Evolutionary conservation across 164 flowering plant species (phyloP).

Genomic region (Kingdonia uniflora): DNA sequence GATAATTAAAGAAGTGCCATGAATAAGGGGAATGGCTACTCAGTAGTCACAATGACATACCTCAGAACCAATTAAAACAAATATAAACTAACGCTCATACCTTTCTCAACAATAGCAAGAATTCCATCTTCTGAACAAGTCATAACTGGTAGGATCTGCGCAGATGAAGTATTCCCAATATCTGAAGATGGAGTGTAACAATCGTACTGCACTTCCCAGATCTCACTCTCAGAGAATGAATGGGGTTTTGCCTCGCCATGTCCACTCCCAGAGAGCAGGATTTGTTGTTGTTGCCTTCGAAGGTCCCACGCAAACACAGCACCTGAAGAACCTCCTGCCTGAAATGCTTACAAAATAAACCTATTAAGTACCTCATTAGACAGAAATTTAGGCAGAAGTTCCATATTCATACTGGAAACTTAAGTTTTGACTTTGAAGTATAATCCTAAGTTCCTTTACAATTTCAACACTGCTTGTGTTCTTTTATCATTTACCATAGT

Average conservation of each 20-base stretch:
- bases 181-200: slow-evolving; percentile 37
- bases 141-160: slow-evolving; percentile 63
- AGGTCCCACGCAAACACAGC: slow-evolving; percentile 94
- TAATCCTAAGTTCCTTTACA: no score
- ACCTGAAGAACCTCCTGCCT: slow-evolving; percentile 96
- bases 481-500: no score
- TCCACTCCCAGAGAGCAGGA: slow-evolving; percentile 52
- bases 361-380: background rate
- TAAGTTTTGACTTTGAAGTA: no score
- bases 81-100: slow-evolving; percentile 24
- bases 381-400: no score
- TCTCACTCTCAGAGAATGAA: slow-evolving; percentile 60
- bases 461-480: no score
- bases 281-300: slow-evolving; percentile 60
- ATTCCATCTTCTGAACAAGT: slow-evolving; percentile 93
- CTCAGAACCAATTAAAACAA: no score
- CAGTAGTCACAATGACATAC: no score
- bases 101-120: slow-evolving; percentile 72
- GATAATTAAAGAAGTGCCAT: no score
- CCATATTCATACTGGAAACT: no score
- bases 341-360: background rate
- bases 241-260: slow-evolving; percentile 15
- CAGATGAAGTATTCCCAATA: slow-evolving; percentile 30
- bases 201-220: slow-evolving; percentile 91
- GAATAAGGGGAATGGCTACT: no score